These are phyloP conservation scores for Amniculicola lignicola DNA, from an alignment of 495 filamentous ascomycete genomes.

Conservation along the genomic window DNA sequence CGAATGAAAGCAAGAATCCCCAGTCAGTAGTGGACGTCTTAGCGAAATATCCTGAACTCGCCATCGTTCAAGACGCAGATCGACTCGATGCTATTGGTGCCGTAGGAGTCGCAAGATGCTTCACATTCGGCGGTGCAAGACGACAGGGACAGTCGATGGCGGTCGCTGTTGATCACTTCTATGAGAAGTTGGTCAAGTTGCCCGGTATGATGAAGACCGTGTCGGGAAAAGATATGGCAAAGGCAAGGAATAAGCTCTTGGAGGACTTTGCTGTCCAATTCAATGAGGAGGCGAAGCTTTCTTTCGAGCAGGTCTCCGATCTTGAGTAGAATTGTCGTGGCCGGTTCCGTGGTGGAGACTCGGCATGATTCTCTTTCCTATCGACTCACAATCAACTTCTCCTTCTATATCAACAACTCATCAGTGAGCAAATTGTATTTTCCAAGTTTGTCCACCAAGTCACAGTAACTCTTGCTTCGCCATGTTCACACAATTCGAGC, in stretches of 20 bases:
- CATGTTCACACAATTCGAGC: too few relatives aligned
- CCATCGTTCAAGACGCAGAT: slow-evolving; percentile 87
- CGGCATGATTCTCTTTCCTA: too few relatives aligned
- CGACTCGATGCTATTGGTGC: slow-evolving; percentile 85
- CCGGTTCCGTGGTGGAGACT: too few relatives aligned
- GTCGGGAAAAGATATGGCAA: slow-evolving; percentile 64
- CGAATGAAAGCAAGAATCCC: slow-evolving; percentile 60
- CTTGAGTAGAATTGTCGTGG: too few relatives aligned
- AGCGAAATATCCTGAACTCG: slow-evolving; percentile 65
- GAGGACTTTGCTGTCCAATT: slow-evolving; percentile 21
- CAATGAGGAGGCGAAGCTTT: slow-evolving; percentile 16
- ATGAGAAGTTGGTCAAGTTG: slow-evolving; percentile 71
- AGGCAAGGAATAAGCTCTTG: slow-evolving; percentile 35
- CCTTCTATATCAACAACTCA: too few relatives aligned
- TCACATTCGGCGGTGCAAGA: slow-evolving; percentile 71
- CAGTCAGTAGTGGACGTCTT: slow-evolving; percentile 52
- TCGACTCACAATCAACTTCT: too few relatives aligned
- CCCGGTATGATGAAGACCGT: slow-evolving; percentile 74
- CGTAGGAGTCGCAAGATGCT: slow-evolving; percentile 73
- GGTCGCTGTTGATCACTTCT: slow-evolving; percentile 68
- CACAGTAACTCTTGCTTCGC: too few relatives aligned
- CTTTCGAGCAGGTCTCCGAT: slow-evolving; percentile 5
- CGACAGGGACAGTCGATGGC: slow-evolving; percentile 51
- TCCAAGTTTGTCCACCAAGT: too few relatives aligned
- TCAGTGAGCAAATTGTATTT: too few relatives aligned